These are phyloP conservation scores for Sugiyamaella novakii DNA, from an alignment of 1,139 yeast species.

Conservation along the genomic window DNA sequence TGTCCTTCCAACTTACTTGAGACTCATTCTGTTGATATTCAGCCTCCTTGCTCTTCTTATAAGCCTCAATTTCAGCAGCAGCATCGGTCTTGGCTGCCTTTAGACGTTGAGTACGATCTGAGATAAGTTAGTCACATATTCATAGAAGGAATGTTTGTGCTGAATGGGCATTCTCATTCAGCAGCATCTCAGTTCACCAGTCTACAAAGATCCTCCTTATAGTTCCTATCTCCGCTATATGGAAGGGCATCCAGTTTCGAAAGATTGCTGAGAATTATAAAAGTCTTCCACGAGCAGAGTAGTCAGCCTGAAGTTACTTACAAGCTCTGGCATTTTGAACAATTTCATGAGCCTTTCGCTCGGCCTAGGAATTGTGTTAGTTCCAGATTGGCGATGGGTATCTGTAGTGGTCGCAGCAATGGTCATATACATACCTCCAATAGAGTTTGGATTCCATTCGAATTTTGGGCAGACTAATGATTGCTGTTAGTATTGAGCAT, in stretches of 20 bases:
- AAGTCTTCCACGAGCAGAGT: background rate
- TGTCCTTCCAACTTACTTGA: conserved; percentile 30
- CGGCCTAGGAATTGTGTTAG: conserved; percentile 54
- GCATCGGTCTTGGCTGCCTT: conserved; percentile 96
- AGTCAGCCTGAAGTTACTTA: conserved; percentile 36
- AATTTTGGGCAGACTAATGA: conserved; percentile 47
- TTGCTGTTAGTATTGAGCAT: background rate
- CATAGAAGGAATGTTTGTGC: conserved; percentile 1
- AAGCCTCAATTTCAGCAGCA: conserved; percentile 80
- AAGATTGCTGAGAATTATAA: too few species aligned
- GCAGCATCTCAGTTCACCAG: too few species aligned
- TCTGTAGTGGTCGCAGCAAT: background rate
- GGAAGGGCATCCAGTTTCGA: too few species aligned
- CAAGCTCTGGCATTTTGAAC: conserved; percentile 87
- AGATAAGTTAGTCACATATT: background rate
- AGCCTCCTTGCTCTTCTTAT: conserved; percentile 79
- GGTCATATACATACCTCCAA: conserved; percentile 37
- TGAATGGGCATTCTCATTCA: too few species aligned
- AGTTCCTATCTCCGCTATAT: too few species aligned
- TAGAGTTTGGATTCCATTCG: conserved; percentile 49
- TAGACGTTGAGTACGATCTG: conserved; percentile 78
- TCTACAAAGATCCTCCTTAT: too few species aligned
- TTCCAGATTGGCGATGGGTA: background rate
- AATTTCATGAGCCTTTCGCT: conserved; percentile 93
- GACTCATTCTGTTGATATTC: conserved; percentile 74